Percentiles rank a stretch among this genome's conserved stretches.
phyloP scores from a whole-genome alignment of 805 yeast genomes.

The Kodamaea leandrae region DNA sequence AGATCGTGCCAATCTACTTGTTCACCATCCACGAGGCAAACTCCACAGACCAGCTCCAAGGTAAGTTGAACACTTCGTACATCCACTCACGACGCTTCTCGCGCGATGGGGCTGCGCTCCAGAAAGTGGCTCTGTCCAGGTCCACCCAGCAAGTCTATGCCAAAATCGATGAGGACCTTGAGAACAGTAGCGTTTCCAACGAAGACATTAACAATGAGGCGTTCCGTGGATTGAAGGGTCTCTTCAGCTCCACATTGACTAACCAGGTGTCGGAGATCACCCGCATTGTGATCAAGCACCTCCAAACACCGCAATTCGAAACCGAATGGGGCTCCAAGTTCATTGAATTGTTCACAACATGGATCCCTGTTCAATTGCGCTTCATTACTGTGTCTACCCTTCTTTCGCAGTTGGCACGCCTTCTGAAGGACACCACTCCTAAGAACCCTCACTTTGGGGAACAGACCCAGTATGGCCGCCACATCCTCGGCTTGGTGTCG shows the following conservation, averaged over 20 bases:
- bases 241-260: conserved; percentile 62
- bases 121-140: conserved; percentile 27
- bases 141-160: conserved; percentile 14
- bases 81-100: neutral
- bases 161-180: conserved; percentile 26
- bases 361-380: conserved; percentile 79
- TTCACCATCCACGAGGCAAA: conserved; percentile 28
- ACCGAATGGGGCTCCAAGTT: conserved; percentile 54
- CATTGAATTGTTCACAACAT: conserved; percentile 63
- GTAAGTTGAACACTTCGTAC: conserved; percentile 18
- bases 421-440: conserved; percentile 19
- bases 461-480: conserved; percentile 42
- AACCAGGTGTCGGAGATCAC: conserved; percentile 61
- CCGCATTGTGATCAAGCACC: conserved; percentile 43
- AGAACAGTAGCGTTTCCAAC: conserved; percentile 34
- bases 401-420: conserved; percentile 26
- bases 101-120: conserved; percentile 16
- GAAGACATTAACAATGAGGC: conserved; percentile 47
- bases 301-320: conserved; percentile 28
- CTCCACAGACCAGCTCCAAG: conserved; percentile 18
- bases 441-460: conserved; percentile 14
- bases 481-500: conserved; percentile 59
- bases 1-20: conserved; percentile 39
- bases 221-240: conserved; percentile 49
- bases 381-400: conserved; percentile 57